Evolutionary conservation across 345 rosid genomes (phyloP), one percentile per base, ranked within the genome.

Genomic region (Streptanthus diversifolius): DNA sequence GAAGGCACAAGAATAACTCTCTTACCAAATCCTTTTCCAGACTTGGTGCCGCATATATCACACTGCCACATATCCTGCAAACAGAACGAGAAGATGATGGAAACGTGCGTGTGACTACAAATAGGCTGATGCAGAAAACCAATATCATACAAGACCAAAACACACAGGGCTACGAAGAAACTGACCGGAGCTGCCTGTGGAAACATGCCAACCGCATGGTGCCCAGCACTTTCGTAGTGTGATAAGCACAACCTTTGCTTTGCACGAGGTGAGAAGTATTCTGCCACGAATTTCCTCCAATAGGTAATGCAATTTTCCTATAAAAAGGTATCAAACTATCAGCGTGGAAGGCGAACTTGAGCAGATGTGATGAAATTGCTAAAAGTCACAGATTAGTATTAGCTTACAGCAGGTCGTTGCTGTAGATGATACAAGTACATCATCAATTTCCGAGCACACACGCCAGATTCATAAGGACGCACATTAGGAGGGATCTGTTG

Each of bases 161-260:
- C 9, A 55, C 60, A 53, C 5, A 3, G 5, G 36, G 66, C 33
- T 14, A 56, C 7, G 30, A 61, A 48, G 25, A 70, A 5, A 86
- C 95, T 76, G 45, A 93, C 99, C 88, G 89, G 86, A 72, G 97
- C 90, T 45, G 95, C 95, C 79, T 85, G 96, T 5, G 96, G 95
- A 77, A 95, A 89, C 75, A 91, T 93, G 69, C 96, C 99, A 35
- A 91, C 96, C 5, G 97, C 90, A 80, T 89, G 96, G 76, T 86
- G 85, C 56, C 91, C 95, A 70, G 86, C 87, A 78, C 87, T 91
- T 63, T 91, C 93, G 37, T 89, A 95, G 65, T 77, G 78, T 30
- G 99, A 91, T 81, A 95, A 81, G 79, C 99, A 95, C 88, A 95
- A 84, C 57, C 95, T 87, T 83, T 95, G 87, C 93, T 91, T 91